A percentile compares a stretch with the other conserved stretches of the same genome.
phyloP scores from a whole-genome alignment of 1,139 yeast genomes.

The Hyphopichia khmerensis region DNA sequence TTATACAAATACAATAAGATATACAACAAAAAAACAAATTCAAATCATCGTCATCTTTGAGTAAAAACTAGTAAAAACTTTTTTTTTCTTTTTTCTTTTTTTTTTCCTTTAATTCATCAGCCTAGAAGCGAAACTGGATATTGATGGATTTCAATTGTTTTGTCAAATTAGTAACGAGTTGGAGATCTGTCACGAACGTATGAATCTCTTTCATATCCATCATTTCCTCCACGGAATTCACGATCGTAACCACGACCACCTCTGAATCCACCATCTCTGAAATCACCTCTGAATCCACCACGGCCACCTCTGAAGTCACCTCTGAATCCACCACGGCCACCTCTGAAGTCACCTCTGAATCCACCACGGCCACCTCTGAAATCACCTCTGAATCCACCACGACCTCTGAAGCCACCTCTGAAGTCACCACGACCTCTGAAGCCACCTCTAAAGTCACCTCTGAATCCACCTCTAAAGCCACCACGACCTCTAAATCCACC shows the following conservation, averaged over 20 bases:
- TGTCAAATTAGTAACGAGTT: constrained; percentile 35
- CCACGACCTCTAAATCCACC: constrained; percentile 46
- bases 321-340: constrained; percentile 33
- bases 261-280: constrained; percentile 26
- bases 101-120: background rate
- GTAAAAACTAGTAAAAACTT: background rate
- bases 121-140: background rate
- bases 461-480: constrained; percentile 33
- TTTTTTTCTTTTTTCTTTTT: background rate
- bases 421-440: constrained; percentile 37
- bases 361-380: constrained; percentile 32
- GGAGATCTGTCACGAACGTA: constrained; percentile 52
- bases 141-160: background rate
- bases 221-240: constrained; percentile 35
- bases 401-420: constrained; percentile 37
- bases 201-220: constrained; percentile 36
- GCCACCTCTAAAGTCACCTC: constrained; percentile 35
- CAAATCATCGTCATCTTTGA: background rate
- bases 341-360: constrained; percentile 38
- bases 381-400: constrained; percentile 33
- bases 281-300: constrained; percentile 28
- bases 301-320: constrained; percentile 18
- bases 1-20: constrained; percentile 8
- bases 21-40: constrained; percentile 8
- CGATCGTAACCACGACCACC: constrained; percentile 41